phyloP scores from a whole-genome alignment of 164 flowering plant genomes.

The Cinnamomum chago region DNA sequence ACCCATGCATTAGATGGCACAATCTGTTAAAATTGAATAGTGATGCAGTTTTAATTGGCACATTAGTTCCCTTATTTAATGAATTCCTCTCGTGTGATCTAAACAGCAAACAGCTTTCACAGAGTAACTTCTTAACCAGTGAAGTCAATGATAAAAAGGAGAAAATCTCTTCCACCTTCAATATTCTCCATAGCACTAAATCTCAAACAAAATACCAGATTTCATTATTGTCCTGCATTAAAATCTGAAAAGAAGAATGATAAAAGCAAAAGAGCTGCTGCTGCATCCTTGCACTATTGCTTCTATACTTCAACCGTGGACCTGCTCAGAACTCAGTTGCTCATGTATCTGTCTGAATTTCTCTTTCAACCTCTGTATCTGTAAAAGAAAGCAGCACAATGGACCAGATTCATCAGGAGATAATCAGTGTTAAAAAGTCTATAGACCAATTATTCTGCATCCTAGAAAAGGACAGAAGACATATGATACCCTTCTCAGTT shows the following conservation, averaged over 20 bases:
- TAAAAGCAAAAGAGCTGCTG: background rate
- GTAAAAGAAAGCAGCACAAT: slow-evolving; percentile 21
- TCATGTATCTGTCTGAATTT: slow-evolving; percentile 70
- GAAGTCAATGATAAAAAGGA: too few species aligned
- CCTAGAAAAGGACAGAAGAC: background rate
- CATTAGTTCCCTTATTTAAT: too few species aligned
- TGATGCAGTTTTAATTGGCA: too few species aligned
- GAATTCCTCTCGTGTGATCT: too few species aligned
- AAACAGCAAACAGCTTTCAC: too few species aligned
- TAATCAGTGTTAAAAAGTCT: too few species aligned
- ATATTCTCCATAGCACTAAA: background rate
- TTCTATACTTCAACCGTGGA: background rate
- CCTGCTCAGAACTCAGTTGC: slow-evolving; percentile 34
- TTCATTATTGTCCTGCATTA: background rate
- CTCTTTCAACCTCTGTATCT: slow-evolving; percentile 82
- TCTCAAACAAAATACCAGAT: background rate
- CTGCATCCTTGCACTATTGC: background rate
- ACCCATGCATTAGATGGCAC: too few species aligned
- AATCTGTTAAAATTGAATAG: too few species aligned
- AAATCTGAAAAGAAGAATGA: background rate
- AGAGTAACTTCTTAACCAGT: too few species aligned
- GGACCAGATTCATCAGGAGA: background rate
- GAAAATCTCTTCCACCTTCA: too few species aligned
- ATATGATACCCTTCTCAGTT: slow-evolving; percentile 71
- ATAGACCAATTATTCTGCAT: too few species aligned